Evolutionary conservation across 2,329 filamentous ascomycete species (phyloP), one percentile per base, ranked within the genome.

Genomic region (Colletotrichum paranaense): DNA sequence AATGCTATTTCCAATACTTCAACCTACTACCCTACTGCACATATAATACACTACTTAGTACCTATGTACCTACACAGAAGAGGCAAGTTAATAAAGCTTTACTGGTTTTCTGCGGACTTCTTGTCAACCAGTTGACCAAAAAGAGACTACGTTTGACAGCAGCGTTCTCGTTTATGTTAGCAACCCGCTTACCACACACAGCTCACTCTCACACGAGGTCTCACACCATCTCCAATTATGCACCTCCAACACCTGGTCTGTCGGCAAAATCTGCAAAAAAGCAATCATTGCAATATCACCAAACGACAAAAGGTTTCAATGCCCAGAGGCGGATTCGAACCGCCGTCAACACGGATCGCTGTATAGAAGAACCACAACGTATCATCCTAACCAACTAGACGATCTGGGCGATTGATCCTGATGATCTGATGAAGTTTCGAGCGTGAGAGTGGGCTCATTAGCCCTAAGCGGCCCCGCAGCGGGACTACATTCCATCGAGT

Each of bases 361-460:
- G 70, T 60, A 62, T 70, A 53, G 68, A 55, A 73, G 70, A 64
- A 73, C 70, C 70, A 73, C 70, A 73, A 73, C 70, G 70, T 73
- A 73, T 73, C 67, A 73, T 73, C 70, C 70, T 73, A 73, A 73
- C 70, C 70, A 73, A 60, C 70, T 69, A 73, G 70, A 73, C 70
- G 70, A 73, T 73, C 70, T 73, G 70, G 46, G 70, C 70, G 32
- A 58, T 60, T 58, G 70, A 62, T 66, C 24, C 4, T n/a, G 11
- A 5, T 3, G 32, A 28, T 58, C 46, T 11, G 6, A 19, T 49
- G n/a, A 2, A 2, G 6, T 1, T 4, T 2, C 1, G 0, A 0
- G 0, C 52, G 3, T 7, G n/a, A 7, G 5, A 46, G 2, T 3
- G 35, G 56, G 28, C 24, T n/a, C 11, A 65, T 73, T 9, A 73